A percentile compares a stretch with the other conserved stretches of the same genome.
These are phyloP conservation scores for Sextonia rubra DNA, from an alignment of 164 flowering plant species.

Conservation along the genomic window DNA sequence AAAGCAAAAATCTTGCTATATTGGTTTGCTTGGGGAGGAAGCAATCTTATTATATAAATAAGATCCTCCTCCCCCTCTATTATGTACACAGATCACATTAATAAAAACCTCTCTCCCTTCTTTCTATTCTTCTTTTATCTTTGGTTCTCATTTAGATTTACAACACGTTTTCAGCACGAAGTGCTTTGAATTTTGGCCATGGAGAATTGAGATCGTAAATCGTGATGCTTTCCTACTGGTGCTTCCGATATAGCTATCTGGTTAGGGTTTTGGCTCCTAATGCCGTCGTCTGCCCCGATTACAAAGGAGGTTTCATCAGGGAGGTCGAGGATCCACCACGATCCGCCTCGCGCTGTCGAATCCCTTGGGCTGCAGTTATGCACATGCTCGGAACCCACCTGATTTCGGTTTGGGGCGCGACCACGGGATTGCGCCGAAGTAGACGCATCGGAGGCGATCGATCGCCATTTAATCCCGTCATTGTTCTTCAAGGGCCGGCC, in stretches of 20 bases:
- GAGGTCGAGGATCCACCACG: slow-evolving; percentile 36
- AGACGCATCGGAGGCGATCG: slow-evolving; percentile 48
- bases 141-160: too few relatives aligned
- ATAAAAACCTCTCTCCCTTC: too few relatives aligned
- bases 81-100: too few relatives aligned
- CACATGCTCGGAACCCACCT: slow-evolving; percentile 33
- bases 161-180: too few relatives aligned
- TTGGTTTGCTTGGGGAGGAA: too few relatives aligned
- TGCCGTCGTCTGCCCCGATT: slow-evolving; percentile 51
- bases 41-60: too few relatives aligned
- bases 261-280: slow-evolving; percentile 30
- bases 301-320: slow-evolving; percentile 64
- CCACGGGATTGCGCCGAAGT: slow-evolving; percentile 32
- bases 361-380: slow-evolving; percentile 40
- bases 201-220: too few relatives aligned
- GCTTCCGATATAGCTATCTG: slow-evolving; percentile 56
- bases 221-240: slow-evolving; percentile 52
- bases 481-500: slow-evolving; percentile 58
- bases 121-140: too few relatives aligned
- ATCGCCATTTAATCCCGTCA: slow-evolving; percentile 68
- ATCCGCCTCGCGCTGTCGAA: slow-evolving; percentile 19
- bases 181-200: too few relatives aligned
- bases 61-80: too few relatives aligned
- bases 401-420: slow-evolving; percentile 13
- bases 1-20: too few relatives aligned